These are phyloP conservation scores for Boletus huronensis DNA, from an alignment of 768 basidiomycete genomes.

Conservation along the genomic window DNA sequence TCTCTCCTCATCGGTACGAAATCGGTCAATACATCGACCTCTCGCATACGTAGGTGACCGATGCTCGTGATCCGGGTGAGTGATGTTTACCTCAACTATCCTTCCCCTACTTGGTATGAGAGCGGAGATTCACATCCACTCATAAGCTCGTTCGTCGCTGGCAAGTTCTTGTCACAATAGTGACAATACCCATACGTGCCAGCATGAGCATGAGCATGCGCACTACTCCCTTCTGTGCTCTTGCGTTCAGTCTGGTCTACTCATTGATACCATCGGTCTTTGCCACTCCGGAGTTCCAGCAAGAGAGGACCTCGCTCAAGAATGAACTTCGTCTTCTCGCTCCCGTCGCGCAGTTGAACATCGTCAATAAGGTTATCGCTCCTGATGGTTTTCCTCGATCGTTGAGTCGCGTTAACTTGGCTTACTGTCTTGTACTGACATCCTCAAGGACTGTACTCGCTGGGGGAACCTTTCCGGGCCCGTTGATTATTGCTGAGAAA, in stretches of 20 bases:
- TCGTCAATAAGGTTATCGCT: conserved; percentile 40
- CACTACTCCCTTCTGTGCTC: neutral
- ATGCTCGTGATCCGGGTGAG: neutral
- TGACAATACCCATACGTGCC: neutral
- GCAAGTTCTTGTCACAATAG: neutral
- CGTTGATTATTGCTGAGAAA: conserved; percentile 41
- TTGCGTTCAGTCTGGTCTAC: conserved; percentile 1
- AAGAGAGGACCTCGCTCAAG: neutral
- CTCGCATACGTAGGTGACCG: neutral
- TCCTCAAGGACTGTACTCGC: conserved; percentile 38
- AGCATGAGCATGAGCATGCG: conserved; percentile 9
- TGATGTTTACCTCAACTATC: neutral
- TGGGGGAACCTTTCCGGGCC: conserved; percentile 42
- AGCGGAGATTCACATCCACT: neutral
- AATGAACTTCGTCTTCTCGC: conserved; percentile 11
- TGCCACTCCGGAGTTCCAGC: neutral
- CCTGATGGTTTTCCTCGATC: conserved; percentile 47
- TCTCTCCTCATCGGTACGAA: neutral
- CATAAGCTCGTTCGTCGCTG: neutral
- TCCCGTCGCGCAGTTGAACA: conserved; percentile 29
- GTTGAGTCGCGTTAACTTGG: conserved; percentile 24
- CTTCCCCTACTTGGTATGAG: neutral
- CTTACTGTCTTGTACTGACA: neutral
- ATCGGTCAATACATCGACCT: neutral
- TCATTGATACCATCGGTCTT: neutral